These are phyloP conservation scores for Exophiala sp. DNA, from an alignment of 2,329 filamentous ascomycete genomes.

Conservation along the genomic window DNA sequence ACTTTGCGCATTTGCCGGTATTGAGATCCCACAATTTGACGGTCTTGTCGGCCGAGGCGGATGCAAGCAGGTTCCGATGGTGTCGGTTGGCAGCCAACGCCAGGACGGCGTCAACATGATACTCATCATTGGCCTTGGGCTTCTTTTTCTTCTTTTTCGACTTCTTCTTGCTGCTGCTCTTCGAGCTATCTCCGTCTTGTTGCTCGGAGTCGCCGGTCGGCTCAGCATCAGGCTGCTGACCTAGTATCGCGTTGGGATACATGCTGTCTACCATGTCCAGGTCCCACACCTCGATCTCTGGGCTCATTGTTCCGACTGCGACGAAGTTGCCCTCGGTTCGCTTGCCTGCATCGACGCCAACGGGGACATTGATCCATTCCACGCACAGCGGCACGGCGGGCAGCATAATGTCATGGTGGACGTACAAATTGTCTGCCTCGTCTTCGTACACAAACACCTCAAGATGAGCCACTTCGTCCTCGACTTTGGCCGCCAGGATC, in stretches of 20 bases:
- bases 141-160: conserved; percentile 90
- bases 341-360: conserved; percentile 62
- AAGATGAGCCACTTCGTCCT: conserved; percentile 93
- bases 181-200: conserved; percentile 13
- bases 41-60: conserved; percentile 91
- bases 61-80: conserved; percentile 90
- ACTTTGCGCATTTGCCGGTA: conserved; percentile 87
- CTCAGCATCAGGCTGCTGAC: conserved; percentile 53
- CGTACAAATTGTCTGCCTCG: conserved; percentile 89
- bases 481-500: conserved; percentile 83
- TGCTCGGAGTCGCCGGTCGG: conserved; percentile 47
- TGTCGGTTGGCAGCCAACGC: conserved; percentile 86
- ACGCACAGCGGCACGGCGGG: conserved; percentile 91
- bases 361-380: conserved; percentile 92
- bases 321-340: conserved; percentile 80
- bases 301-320: conserved; percentile 93
- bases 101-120: conserved; percentile 90
- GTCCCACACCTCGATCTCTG: conserved; percentile 98
- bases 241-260: conserved; percentile 95
- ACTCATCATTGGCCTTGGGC: conserved; percentile 80
- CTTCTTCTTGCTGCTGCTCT: conserved; percentile 44
- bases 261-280: conserved; percentile 93
- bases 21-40: conserved; percentile 97
- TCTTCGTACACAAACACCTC: conserved; percentile 99
- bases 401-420: conserved; percentile 99